Conservation (phyloP, 208 protist species). For the Herpetomonas samuelpessoai region DNA sequence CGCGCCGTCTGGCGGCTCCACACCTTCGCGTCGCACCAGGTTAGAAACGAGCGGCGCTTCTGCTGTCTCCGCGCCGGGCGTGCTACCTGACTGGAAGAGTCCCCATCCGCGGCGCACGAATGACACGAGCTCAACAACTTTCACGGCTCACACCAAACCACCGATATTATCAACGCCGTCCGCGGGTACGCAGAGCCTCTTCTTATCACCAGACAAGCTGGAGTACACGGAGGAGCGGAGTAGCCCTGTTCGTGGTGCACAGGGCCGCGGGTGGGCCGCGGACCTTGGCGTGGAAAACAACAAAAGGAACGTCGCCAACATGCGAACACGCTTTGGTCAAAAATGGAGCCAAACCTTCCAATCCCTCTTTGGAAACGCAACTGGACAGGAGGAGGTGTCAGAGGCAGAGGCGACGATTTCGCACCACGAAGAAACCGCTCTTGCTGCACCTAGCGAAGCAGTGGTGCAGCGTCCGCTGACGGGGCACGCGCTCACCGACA, state of each 20-base stretch:
- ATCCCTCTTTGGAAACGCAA: conserved; percentile 20
- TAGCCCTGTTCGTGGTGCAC: background rate
- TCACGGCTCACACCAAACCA: background rate
- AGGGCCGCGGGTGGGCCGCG: conserved; percentile 9
- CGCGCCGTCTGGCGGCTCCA: too few relatives aligned
- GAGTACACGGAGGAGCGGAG: background rate
- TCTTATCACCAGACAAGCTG: conserved; percentile 9
- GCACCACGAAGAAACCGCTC: background rate
- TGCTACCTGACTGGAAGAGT: too few relatives aligned
- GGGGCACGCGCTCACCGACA: background rate
- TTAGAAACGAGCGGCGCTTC: too few relatives aligned
- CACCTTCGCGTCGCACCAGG: too few relatives aligned
- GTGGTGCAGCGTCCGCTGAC: too few relatives aligned
- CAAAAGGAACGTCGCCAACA: too few relatives aligned
- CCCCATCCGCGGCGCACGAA: too few relatives aligned
- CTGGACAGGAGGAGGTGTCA: too few relatives aligned
- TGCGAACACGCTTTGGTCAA: conserved; percentile 31
- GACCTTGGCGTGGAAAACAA: background rate
- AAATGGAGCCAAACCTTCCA: conserved; percentile 55
- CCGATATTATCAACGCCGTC: background rate
- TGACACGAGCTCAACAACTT: background rate
- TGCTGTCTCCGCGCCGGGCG: too few relatives aligned
- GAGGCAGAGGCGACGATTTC: too few relatives aligned
- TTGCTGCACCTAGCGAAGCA: background rate
- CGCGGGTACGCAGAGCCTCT: background rate